A percentile compares a stretch with the other conserved stretches of the same genome.
phyloP scores from a whole-genome alignment of 2,329 filamentous ascomycete species.

The Rutstroemia sp. region DNA sequence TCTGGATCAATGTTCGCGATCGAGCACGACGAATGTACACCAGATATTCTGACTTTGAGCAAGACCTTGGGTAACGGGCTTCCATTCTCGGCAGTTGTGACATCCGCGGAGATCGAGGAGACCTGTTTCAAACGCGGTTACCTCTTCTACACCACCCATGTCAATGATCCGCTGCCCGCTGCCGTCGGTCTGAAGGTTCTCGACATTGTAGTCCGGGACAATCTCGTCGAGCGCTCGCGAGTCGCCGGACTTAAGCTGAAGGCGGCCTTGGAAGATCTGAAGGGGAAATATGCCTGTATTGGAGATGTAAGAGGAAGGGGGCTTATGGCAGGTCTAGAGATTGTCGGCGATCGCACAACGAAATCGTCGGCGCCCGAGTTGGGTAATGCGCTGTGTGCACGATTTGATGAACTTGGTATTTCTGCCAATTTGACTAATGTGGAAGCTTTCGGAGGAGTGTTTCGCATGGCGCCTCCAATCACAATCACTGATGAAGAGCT shows the following conservation, averaged over 20 bases:
- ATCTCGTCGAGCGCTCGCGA: slow-evolving; percentile 41
- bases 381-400: slow-evolving; percentile 39
- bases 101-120: slow-evolving; percentile 44
- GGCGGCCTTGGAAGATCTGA: slow-evolving; percentile 35
- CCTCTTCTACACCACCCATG: slow-evolving; percentile 53
- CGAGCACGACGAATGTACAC: slow-evolving; percentile 44
- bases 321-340: slow-evolving; percentile 51
- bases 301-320: slow-evolving; percentile 54
- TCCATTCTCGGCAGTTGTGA: slow-evolving; percentile 50
- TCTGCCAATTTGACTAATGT: slow-evolving; percentile 50
- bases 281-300: slow-evolving; percentile 50
- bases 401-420: slow-evolving; percentile 43
- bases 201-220: slow-evolving; percentile 51
- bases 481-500: slow-evolving; percentile 46
- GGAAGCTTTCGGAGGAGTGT: slow-evolving; percentile 47
- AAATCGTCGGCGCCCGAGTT: slow-evolving; percentile 40
- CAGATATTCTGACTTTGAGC: slow-evolving; percentile 52
- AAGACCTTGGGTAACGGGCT: slow-evolving; percentile 56
- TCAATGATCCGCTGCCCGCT: slow-evolving; percentile 54
- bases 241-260: slow-evolving; percentile 43
- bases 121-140: slow-evolving; percentile 42
- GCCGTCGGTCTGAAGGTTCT: slow-evolving; percentile 55
- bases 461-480: slow-evolving; percentile 53
- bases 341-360: slow-evolving; percentile 42
- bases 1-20: slow-evolving; percentile 53